Evolutionary conservation across 805 yeast genomes (phyloP).

Genomic region (Blastobotrys americana): DNA sequence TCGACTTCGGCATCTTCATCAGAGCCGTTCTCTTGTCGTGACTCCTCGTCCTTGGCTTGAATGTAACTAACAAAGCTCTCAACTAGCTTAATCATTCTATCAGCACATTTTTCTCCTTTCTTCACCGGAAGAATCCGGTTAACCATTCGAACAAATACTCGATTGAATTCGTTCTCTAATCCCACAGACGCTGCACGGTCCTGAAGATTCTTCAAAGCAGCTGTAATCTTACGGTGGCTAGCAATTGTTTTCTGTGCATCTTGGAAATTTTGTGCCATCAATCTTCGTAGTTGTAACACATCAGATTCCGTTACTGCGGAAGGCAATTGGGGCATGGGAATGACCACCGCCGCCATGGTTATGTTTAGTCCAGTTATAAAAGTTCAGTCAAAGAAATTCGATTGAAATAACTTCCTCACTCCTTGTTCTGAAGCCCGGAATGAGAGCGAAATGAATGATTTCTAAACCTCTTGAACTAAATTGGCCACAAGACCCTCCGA

Average conservation of each 20-base stretch:
- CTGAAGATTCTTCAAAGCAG: slow-evolving; percentile 50
- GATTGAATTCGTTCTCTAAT: slow-evolving; percentile 51
- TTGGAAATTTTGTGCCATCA: slow-evolving; percentile 57
- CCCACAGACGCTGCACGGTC: slow-evolving; percentile 46
- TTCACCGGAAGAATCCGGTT: slow-evolving; percentile 62
- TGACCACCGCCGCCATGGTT: not conserved
- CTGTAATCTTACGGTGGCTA: slow-evolving; percentile 68
- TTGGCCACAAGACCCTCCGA: too few relatives aligned
- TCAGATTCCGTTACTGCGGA: slow-evolving; percentile 15
- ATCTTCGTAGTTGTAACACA: slow-evolving; percentile 10
- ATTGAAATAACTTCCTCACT: too few relatives aligned
- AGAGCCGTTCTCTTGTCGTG: slow-evolving; percentile 26
- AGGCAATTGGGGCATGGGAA: slow-evolving; percentile 7
- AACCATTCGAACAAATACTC: slow-evolving; percentile 51
- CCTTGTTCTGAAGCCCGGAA: too few relatives aligned
- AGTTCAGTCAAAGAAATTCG: too few relatives aligned
- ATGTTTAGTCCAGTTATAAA: too few relatives aligned
- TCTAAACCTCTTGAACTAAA: too few relatives aligned
- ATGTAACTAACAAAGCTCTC: slow-evolving; percentile 52
- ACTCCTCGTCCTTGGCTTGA: slow-evolving; percentile 18
- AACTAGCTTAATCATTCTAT: slow-evolving; percentile 62
- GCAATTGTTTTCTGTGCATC: slow-evolving; percentile 70
- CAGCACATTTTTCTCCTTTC: slow-evolving; percentile 64
- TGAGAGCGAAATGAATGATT: too few relatives aligned
- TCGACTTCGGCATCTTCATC: slow-evolving; percentile 34